Base-by-base conservation (phyloP, 495 filamentous ascomycete species). In the Talaromyces nanjingensis region DNA sequence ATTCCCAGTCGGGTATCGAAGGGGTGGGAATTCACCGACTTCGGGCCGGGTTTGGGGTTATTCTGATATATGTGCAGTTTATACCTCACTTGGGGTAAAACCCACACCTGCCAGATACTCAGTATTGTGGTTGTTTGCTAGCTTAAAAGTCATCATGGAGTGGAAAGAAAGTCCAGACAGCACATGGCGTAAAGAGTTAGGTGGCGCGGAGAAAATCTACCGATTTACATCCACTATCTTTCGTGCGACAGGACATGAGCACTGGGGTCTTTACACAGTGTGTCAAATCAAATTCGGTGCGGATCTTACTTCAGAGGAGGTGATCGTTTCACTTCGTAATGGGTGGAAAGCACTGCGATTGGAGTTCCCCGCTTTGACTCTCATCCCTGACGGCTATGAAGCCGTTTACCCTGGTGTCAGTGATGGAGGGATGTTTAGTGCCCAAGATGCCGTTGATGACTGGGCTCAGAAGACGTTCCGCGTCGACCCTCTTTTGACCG, bases 141-240 rank as follows among this genome's bases (percentile, higher is more conserved):
- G 0, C 12, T 18, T n/a, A 11, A 45, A 45, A n/a, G 14, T 12
- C 2, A 45, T n/a, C 16, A 45, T 45, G 42, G 14, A 5, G 16
- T 63, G 61, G 61, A 63, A 16, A 77, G 75, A 7, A 74, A 75
- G 1, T 73, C 75, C 18, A 73, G 77, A 7, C 64, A 70, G 5
- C 20, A 60, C 63, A 6, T 18, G 57, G 2, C 66, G 68, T 4
- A 54, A 53, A 24, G 53, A 63, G 12, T 24, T 63, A 5, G 47
- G 47, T 20, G 61, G 61, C 24, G 33, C 29, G 8, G 61, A 63
- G 25, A 63, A 63, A 47, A 33, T 63, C 45, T 63, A 63, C 31
- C 47, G 47, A 18, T 37, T 37, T 22, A 22, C n/a, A 20, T 63
- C 47, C 11, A 63, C 47, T 16, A 22, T 34, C 25, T 52, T 45